Conservation (phyloP, 192 early-diverging fungal genomes). For the Thamnidium elegans region DNA sequence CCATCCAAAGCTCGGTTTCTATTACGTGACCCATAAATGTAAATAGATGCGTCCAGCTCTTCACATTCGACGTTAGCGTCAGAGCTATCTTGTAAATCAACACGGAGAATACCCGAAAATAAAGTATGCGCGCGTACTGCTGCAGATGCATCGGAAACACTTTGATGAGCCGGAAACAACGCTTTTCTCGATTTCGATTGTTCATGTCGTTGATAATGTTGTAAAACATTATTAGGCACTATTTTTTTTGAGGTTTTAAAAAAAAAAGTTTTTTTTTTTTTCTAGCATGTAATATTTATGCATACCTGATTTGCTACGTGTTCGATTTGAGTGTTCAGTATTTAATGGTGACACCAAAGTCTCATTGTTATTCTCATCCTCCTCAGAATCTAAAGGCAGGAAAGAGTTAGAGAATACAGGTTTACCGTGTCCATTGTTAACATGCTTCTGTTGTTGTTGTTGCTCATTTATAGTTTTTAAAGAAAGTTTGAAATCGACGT, state of each 20-base stretch:
- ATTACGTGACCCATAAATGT: conserved; percentile 63
- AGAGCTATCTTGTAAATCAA: conserved; percentile 74
- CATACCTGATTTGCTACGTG: conserved; percentile 18
- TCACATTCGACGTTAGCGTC: conserved; percentile 88
- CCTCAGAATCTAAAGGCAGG: neutral
- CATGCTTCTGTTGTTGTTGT: neutral
- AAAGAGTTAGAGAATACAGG: neutral
- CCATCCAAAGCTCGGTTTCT: conserved; percentile 81
- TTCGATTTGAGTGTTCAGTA: conserved; percentile 1
- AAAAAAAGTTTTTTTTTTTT: neutral
- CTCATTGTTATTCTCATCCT: conserved; percentile 4
- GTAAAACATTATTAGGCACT: neutral
- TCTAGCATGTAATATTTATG: too few relatives aligned
- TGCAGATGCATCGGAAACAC: conserved; percentile 40
- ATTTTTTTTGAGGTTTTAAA: neutral
- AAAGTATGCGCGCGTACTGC: conserved; percentile 43
- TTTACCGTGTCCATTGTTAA: neutral
- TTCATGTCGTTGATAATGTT: neutral
- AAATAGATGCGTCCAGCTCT: conserved; percentile 64
- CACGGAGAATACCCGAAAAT: conserved; percentile 67
- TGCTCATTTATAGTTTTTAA: conserved; percentile 2
- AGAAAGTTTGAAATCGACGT: neutral
- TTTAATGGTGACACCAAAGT: conserved; percentile 3
- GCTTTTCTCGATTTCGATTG: conserved; percentile 23
- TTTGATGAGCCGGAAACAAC: conserved; percentile 45